Conservation (phyloP, 73 alveolate genomes). For the Paramecium primaurelia region DNA sequence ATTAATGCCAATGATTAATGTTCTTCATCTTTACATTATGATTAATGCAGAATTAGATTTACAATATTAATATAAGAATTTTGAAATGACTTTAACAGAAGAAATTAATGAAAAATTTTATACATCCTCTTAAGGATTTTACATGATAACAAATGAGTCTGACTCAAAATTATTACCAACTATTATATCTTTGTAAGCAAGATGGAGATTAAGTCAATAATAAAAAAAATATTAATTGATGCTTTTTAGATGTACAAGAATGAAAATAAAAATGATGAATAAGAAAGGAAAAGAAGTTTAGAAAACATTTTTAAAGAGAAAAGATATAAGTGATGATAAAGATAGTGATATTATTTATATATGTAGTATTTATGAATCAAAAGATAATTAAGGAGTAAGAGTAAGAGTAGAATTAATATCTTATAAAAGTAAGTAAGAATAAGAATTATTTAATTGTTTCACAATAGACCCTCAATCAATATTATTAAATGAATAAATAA, state of each 20-base stretch:
- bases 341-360: not conserved
- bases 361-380: not conserved
- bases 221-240: not conserved
- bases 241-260: not conserved
- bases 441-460: not conserved
- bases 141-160: not conserved
- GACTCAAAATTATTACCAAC: not conserved
- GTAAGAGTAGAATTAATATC: not conserved
- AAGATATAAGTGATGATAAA: not conserved
- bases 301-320: not conserved
- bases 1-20: not conserved
- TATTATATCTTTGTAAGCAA: not conserved
- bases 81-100: not conserved
- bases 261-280: not conserved
- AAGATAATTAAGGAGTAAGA: not conserved
- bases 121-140: not conserved
- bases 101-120: not conserved
- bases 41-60: not conserved
- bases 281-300: not conserved
- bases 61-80: not conserved
- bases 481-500: not conserved
- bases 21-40: not conserved
- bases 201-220: not conserved
- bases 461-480: not conserved
- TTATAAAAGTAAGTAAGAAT: not conserved